These are phyloP conservation scores for Oidium heveae DNA, from an alignment of 2,329 filamentous ascomycete species.

Conservation along the genomic window DNA sequence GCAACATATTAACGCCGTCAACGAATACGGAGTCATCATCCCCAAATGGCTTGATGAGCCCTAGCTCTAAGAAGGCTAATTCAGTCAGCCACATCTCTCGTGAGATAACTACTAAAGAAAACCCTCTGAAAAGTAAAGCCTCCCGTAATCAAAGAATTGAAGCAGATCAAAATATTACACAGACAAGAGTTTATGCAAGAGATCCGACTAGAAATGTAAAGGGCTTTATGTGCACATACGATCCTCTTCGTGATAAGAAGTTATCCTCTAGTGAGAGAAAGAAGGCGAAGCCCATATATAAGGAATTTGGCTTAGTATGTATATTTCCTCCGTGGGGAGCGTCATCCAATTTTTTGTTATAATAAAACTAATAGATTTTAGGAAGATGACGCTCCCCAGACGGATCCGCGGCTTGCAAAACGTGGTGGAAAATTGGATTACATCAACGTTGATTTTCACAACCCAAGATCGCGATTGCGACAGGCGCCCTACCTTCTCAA, in stretches of 20 bases:
- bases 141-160: slow-evolving; percentile 7
- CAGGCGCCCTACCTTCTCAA: slow-evolving; percentile 55
- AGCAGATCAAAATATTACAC: slow-evolving; percentile 6
- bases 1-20: slow-evolving; percentile 31
- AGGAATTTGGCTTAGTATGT: slow-evolving; percentile 43
- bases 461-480: slow-evolving; percentile 44
- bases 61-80: slow-evolving; percentile 16
- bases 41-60: slow-evolving; percentile 30
- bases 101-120: slow-evolving; percentile 6
- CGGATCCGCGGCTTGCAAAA: slow-evolving; percentile 60
- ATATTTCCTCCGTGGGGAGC: slow-evolving; percentile 23
- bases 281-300: slow-evolving; percentile 32
- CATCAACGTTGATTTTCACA: slow-evolving; percentile 43
- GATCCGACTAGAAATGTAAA: slow-evolving; percentile 27
- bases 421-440: slow-evolving; percentile 35
- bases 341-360: slow-evolving; percentile 30
- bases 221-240: slow-evolving; percentile 34
- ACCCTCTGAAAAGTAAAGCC: slow-evolving; percentile 10
- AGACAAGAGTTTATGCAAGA: slow-evolving; percentile 23
- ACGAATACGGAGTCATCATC: slow-evolving; percentile 42
- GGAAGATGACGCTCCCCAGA: slow-evolving; percentile 55
- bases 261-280: slow-evolving; percentile 26
- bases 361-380: slow-evolving; percentile 36
- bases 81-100: slow-evolving; percentile 12
- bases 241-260: slow-evolving; percentile 19